Conservation (phyloP, 192 early-diverging fungal species). For the Coemansia sp. region DNA sequence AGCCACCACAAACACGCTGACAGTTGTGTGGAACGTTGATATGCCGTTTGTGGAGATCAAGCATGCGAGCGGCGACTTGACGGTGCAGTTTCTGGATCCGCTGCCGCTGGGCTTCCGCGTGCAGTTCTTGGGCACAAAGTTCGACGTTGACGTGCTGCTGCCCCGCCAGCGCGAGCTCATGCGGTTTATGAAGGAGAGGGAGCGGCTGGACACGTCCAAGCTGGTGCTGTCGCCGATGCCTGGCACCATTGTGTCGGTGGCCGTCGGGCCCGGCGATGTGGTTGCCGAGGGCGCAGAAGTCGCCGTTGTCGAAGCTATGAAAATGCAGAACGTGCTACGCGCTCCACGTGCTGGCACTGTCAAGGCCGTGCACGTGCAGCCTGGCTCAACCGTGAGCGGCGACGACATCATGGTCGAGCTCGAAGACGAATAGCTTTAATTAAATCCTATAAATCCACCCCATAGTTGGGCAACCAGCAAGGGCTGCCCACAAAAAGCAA, state of each 20-base stretch:
- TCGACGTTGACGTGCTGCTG: constrained; percentile 56
- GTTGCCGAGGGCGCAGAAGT: constrained; percentile 79
- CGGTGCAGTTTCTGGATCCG: constrained; percentile 70
- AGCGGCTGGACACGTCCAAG: constrained; percentile 38
- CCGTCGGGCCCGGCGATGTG: constrained; percentile 68
- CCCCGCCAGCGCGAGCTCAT: constrained; percentile 57
- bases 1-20: not conserved
- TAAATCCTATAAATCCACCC: not conserved
- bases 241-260: constrained; percentile 88
- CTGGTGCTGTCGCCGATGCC: constrained; percentile 94
- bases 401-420: constrained; percentile 79
- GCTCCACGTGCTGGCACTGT: constrained; percentile 72
- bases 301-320: constrained; percentile 94
- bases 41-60: constrained; percentile 62
- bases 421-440: constrained; percentile 37
- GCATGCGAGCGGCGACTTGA: constrained; percentile 31
- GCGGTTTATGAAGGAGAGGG: constrained; percentile 53
- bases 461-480: too few relatives aligned
- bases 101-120: constrained; percentile 75
- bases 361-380: constrained; percentile 69
- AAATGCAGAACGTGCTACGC: constrained; percentile 96
- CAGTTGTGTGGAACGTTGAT: constrained; percentile 71
- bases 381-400: constrained; percentile 85
- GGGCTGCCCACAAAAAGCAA: too few relatives aligned
- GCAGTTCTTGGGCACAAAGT: constrained; percentile 82